Evolutionary conservation across 768 basidiomycete species (phyloP).

Genomic region (Xerocomus brunneocitrinus): DNA sequence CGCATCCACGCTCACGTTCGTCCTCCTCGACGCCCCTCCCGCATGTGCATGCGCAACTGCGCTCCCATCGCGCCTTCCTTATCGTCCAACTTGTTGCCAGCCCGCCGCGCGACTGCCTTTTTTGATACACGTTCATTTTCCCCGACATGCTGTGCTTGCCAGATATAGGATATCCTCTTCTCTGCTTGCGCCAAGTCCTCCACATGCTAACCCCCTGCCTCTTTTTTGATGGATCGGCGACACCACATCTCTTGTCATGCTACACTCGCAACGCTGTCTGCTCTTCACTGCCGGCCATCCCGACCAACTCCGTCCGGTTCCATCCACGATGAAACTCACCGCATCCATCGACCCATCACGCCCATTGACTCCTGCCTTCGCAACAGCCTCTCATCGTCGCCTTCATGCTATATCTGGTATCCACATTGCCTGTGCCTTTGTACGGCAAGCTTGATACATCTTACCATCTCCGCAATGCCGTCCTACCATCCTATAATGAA

Average conservation of each 20-base stretch:
- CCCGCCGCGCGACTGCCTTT: neutral
- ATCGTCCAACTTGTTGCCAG: neutral
- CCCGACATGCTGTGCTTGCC: neutral
- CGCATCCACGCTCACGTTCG: neutral
- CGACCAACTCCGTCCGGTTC: slow-evolving; percentile 12
- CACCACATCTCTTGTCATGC: neutral
- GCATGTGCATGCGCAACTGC: slow-evolving; percentile 13
- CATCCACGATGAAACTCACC: slow-evolving; percentile 8
- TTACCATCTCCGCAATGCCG: slow-evolving; percentile 25
- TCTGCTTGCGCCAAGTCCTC: no score
- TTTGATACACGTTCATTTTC: neutral
- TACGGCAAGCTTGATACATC: slow-evolving; percentile 14
- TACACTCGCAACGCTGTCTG: neutral
- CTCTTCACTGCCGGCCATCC: slow-evolving; percentile 14
- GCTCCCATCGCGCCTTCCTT: slow-evolving; percentile 6
- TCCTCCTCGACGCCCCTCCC: neutral
- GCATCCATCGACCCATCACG: neutral
- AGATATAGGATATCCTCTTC: neutral
- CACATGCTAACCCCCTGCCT: neutral
- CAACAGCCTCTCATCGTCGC: slow-evolving; percentile 5
- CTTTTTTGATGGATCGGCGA: slow-evolving; percentile 13
- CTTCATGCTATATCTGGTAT: neutral
- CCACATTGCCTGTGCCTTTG: slow-evolving; percentile 11
- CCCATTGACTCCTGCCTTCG: neutral
- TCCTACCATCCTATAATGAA: slow-evolving; percentile 20